Base-by-base conservation (phyloP, 768 basidiomycete species). In the Suillus discolor region DNA sequence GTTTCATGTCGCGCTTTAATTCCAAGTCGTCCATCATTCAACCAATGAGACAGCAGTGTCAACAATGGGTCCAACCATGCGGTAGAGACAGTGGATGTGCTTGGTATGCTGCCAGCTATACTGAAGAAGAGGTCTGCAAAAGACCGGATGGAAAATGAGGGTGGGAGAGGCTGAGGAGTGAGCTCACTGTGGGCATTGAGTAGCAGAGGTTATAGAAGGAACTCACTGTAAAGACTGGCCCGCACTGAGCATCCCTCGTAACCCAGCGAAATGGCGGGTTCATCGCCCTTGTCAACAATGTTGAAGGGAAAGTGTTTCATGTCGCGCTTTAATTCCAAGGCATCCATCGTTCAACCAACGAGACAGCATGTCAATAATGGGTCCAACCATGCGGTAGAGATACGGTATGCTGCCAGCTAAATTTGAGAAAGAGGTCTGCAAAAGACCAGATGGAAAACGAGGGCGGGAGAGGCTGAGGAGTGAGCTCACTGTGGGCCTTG, bases 301-400 rank as follows among this genome's bases (percentile, higher is more conserved):
- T 85, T 84, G 84, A 96, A 97, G 0, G 93, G 93, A 13, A 51
- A 96, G 81, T 96, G 94, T 81, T 92, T 96, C 69, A 90, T 83
- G 76, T 96, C 93, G 41, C 89, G 88, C 76, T 89, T 81, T 68
- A 96, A 83, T 68, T 96, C 94, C 28, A 80, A 80, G 73, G 96
- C 94, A 63, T 92, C 88, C 74, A 89, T 83, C 75, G 89, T 91
- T 73, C 91, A 91, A 71, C 94, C 94, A 73, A 96, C 95, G 69
- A 97, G 87, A 79, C 95, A 94, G 25, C 25, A 2, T 2, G 25
- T 28, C 25, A 2, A 28, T 2, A 28, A 28, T 28, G 25, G 38
- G 38, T 39, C 38, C 38, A 39, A 39, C 38, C 6, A 39, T 11
- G 11, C 9, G 9, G 38, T 38, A 38, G 38, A 38, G 38, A 38